These are phyloP conservation scores for Geotrichum aggregatum DNA, from an alignment of 1,139 yeast genomes.

Conservation along the genomic window DNA sequence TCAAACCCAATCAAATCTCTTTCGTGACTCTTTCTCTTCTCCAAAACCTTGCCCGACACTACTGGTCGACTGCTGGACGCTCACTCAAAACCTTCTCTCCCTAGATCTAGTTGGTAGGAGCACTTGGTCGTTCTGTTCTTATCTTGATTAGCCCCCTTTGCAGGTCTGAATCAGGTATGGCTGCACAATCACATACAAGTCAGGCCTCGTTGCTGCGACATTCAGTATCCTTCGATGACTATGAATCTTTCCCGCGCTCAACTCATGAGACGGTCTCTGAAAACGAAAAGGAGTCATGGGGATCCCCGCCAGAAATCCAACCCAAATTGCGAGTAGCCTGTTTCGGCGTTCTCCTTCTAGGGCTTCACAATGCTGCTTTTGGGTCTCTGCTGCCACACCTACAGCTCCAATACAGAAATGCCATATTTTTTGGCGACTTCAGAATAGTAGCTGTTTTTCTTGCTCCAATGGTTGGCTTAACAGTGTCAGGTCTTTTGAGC, in stretches of 20 bases:
- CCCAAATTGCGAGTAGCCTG: conserved; percentile 29
- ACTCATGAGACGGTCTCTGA: conserved; percentile 11
- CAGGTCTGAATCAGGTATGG: no score
- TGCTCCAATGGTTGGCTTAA: conserved; percentile 35
- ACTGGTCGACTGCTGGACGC: no score
- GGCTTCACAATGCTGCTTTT: conserved; percentile 47
- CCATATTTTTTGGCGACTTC: conserved; percentile 11
- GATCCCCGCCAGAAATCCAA: conserved; percentile 15
- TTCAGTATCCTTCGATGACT: conserved; percentile 14
- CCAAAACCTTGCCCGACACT: no score
- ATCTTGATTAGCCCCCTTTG: no score
- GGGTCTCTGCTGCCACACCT: conserved; percentile 49
- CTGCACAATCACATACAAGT: no score
- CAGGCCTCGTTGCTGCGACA: conserved; percentile 3
- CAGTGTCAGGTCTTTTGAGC: conserved; percentile 37
- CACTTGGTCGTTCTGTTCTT: no score
- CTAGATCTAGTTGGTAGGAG: no score
- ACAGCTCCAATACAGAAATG: conserved; percentile 34
- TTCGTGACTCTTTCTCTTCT: no score
- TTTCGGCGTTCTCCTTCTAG: conserved; percentile 31
- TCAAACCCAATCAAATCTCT: no score
- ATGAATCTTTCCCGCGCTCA: conserved; percentile 18
- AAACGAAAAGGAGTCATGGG: conserved; percentile 20
- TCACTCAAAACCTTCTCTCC: no score
- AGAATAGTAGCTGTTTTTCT: conserved; percentile 22